A percentile compares a stretch with the other conserved stretches of the same genome.
These are phyloP conservation scores for Metarhizium anisopliae DNA, from an alignment of 2,329 filamentous ascomycete species.

Conservation along the genomic window DNA sequence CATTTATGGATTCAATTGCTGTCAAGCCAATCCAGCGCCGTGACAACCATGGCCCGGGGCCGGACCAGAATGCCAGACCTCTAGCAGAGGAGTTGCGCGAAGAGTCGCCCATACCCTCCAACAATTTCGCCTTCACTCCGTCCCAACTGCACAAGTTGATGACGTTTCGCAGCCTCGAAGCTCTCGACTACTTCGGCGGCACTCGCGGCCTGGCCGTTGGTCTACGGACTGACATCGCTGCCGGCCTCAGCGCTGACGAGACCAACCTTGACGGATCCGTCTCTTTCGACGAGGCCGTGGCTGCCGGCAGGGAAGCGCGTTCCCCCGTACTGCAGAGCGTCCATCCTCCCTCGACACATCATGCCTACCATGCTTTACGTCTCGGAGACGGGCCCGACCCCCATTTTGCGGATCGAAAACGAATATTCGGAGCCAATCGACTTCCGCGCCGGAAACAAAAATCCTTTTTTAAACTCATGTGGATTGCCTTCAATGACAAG, in stretches of 20 bases:
- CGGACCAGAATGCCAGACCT: conserved; percentile 7
- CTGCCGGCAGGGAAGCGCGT: conserved; percentile 25
- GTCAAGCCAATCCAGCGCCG: neutral
- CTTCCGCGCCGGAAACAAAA: conserved; percentile 54
- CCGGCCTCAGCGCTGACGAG: conserved; percentile 44
- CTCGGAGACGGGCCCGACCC: conserved; percentile 17
- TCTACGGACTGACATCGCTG: conserved; percentile 35
- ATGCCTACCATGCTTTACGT: conserved; percentile 19
- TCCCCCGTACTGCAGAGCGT: conserved; percentile 12
- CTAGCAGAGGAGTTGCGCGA: conserved; percentile 16
- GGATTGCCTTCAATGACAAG: conserved; percentile 79
- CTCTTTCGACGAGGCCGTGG: conserved; percentile 39
- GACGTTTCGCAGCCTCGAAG: conserved; percentile 38
- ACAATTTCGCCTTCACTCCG: conserved; percentile 45
- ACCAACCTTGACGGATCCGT: conserved; percentile 33
- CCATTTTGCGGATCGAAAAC: conserved; percentile 48
- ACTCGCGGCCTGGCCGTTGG: conserved; percentile 42
- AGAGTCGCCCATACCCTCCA: conserved; percentile 20
- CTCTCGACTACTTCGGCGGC: conserved; percentile 43
- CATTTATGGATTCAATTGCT: conserved; percentile 7
- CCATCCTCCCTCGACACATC: conserved; percentile 11
- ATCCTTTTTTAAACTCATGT: conserved; percentile 55
- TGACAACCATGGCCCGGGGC: conserved; percentile 3
- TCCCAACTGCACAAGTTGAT: conserved; percentile 44
- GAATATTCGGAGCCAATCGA: conserved; percentile 58